Evolutionary conservation across 2,329 filamentous ascomycete genomes (phyloP).

Genomic region (Cladosporium colombiae): DNA sequence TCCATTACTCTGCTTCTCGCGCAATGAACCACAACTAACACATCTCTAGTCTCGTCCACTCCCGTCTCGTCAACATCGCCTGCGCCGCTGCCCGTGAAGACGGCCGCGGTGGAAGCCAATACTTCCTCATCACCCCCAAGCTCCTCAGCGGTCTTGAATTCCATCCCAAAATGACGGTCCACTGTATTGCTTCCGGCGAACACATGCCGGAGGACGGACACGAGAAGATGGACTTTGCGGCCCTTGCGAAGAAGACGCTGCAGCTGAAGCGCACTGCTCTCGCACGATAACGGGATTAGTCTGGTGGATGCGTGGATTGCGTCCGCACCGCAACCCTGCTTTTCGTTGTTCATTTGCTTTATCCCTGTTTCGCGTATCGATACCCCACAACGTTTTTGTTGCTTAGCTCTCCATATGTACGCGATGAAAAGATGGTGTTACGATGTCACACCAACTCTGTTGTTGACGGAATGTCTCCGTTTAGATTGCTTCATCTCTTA

Average conservation of each 20-base stretch:
- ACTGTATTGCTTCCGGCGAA: conserved; percentile 91
- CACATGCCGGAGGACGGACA: conserved; percentile 46
- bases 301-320: not conserved
- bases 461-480: not conserved
- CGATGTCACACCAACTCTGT: not conserved
- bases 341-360: not conserved
- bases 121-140: conserved; percentile 98
- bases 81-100: conserved; percentile 58
- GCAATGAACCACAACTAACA: conserved; percentile 18
- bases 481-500: not conserved
- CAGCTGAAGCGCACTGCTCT: conserved; percentile 23
- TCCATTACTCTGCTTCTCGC: too few relatives aligned
- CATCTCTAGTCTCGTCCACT: conserved; percentile 73
- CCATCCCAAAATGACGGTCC: conserved; percentile 85
- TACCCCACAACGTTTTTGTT: not conserved
- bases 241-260: conserved; percentile 39
- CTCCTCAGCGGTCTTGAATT: conserved; percentile 83
- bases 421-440: not conserved
- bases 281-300: not conserved
- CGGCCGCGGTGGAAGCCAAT: conserved; percentile 51
- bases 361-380: not conserved
- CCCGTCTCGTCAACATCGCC: conserved; percentile 96
- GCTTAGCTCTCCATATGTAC: not conserved
- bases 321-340: not conserved
- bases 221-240: conserved; percentile 44